Conservation (phyloP, 1,284 basidiomycete species). For the Boletellus sp. region DNA sequence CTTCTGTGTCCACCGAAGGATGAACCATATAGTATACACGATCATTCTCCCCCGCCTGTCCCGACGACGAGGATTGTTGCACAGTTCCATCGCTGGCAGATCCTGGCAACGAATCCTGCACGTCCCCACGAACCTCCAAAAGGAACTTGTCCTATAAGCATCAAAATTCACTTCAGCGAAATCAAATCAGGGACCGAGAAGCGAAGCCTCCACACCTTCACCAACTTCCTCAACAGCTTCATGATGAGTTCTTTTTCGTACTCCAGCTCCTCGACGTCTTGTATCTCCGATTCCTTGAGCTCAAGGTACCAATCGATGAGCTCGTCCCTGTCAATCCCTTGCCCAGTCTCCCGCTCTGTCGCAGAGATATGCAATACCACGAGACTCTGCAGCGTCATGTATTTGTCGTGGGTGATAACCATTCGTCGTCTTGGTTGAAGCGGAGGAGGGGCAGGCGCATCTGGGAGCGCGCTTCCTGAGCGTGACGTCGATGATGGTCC, state of each 20-base stretch:
- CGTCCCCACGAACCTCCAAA: constrained; percentile 78
- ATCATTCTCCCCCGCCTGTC: constrained; percentile 52
- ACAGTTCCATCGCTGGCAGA: constrained; percentile 56
- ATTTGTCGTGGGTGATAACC: constrained; percentile 94
- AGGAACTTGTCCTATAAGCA: constrained; percentile 75
- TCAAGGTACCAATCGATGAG: constrained; percentile 98
- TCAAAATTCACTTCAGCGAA: neutral
- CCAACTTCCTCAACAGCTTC: constrained; percentile 86
- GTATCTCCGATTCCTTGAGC: constrained; percentile 78
- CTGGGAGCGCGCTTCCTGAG: constrained; percentile 30
- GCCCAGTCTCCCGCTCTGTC: constrained; percentile 73
- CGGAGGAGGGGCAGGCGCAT: constrained; percentile 21
- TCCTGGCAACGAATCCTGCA: constrained; percentile 69
- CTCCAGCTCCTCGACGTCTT: constrained; percentile 87
- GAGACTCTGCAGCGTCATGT: constrained; percentile 86
- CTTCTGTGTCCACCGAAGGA: constrained; percentile 73
- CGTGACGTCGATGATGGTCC: constrained; percentile 41
- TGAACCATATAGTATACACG: constrained; percentile 79
- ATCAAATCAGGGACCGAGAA: neutral
- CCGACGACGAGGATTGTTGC: constrained; percentile 42
- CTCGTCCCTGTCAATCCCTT: constrained; percentile 83
- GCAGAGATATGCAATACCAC: constrained; percentile 82
- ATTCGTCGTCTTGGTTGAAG: constrained; percentile 66
- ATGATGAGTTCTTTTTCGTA: constrained; percentile 87
- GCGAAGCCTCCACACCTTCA: constrained; percentile 63